These are phyloP conservation scores for Cytospora piceae DNA, from an alignment of 2,329 filamentous ascomycete species.

Conservation along the genomic window DNA sequence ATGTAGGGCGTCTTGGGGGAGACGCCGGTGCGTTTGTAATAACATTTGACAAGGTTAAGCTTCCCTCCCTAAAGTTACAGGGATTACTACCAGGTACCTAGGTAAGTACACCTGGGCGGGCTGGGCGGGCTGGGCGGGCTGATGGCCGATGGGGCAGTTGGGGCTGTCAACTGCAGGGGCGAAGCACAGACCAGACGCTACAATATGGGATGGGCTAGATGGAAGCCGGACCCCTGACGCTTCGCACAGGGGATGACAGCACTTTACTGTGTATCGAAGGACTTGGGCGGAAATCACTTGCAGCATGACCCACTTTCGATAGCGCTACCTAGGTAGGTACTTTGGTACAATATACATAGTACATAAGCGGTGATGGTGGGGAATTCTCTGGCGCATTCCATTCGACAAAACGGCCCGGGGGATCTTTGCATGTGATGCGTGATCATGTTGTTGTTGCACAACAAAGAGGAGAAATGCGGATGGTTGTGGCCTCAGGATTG, in stretches of 20 bases:
- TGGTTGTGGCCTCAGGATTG: not conserved
- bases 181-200: slow-evolving; percentile 1
- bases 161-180: not conserved
- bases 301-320: not conserved
- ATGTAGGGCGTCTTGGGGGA: not conserved
- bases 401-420: not conserved
- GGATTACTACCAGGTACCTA: not conserved
- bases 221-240: not conserved
- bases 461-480: not conserved
- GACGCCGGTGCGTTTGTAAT: not conserved
- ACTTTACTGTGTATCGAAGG: not conserved
- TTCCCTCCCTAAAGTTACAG: not conserved
- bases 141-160: not conserved
- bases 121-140: no score
- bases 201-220: not conserved
- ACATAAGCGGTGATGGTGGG: not conserved
- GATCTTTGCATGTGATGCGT: slow-evolving; percentile 23
- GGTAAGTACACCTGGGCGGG: no score
- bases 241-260: not conserved
- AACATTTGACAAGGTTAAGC: not conserved
- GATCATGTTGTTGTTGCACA: not conserved
- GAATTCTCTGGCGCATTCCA: not conserved
- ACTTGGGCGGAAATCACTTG: not conserved
- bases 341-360: not conserved
- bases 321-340: not conserved